Evolutionary conservation across 129 eudicot species (phyloP).

Genomic region (Saussurea involucrata): DNA sequence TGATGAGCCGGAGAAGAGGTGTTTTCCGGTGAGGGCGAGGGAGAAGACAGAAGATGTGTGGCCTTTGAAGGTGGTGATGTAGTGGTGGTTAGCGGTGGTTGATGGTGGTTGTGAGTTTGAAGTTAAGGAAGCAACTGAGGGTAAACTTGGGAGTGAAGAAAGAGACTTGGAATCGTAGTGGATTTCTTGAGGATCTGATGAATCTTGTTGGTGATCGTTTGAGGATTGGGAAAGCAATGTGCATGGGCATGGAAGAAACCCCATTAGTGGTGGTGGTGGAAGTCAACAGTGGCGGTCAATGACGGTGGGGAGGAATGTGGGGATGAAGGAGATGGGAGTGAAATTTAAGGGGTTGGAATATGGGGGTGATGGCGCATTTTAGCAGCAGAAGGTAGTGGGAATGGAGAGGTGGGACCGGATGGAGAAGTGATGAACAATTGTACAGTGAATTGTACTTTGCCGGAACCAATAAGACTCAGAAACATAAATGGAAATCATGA

Average conservation of each 20-base stretch:
- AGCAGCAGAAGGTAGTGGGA: conserved; percentile 1
- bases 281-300: not conserved
- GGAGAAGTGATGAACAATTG: conserved; percentile 16
- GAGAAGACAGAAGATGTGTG: conserved; percentile 64
- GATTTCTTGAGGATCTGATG: conserved; percentile 10
- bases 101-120: conserved; percentile 34
- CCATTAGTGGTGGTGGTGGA: conserved; percentile 28
- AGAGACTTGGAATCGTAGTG: conserved; percentile 28
- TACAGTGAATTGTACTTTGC: conserved; percentile 26
- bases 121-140: conserved; percentile 66
- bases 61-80: conserved; percentile 65
- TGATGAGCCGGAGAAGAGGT: conserved; percentile 65
- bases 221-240: conserved; percentile 16
- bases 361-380: conserved; percentile 20
- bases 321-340: conserved; percentile 5
- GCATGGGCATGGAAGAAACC: conserved; percentile 36
- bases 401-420: conserved; percentile 7
- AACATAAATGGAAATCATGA: no score
- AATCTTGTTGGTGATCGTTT: not conserved
- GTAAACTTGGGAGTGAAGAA: conserved; percentile 59
- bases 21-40: conserved; percentile 47
- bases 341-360: conserved; percentile 12
- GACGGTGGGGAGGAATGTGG: not conserved
- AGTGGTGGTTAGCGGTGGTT: conserved; percentile 37
- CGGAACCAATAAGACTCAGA: no score